phyloP scores from a whole-genome alignment of 1,284 basidiomycete species.

The Mycosarcoma maydis region DNA sequence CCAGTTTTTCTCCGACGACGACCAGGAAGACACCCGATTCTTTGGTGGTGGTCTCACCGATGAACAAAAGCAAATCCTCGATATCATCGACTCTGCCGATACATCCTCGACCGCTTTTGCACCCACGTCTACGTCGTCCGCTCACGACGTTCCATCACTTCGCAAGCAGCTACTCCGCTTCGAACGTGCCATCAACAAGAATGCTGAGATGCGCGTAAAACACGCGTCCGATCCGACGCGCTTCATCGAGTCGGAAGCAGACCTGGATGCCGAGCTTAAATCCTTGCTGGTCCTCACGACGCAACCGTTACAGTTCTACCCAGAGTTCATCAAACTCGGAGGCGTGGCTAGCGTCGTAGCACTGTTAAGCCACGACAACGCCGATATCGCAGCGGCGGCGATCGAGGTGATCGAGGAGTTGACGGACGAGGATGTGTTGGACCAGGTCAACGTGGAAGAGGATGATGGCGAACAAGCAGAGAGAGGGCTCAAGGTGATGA shows the following conservation, averaged over 20 bases:
- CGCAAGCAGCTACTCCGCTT: constrained; percentile 81
- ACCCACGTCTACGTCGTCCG: constrained; percentile 1
- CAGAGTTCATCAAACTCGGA: constrained; percentile 83
- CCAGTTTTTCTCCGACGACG: constrained; percentile 57
- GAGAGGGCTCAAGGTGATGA: constrained; percentile 14
- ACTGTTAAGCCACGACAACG: constrained; percentile 72
- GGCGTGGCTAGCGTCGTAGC: constrained; percentile 78
- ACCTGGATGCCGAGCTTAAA: constrained; percentile 86
- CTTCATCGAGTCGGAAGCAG: constrained; percentile 98
- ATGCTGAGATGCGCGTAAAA: constrained; percentile 84
- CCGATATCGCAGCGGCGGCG: constrained; percentile 55
- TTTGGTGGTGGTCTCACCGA: constrained; percentile 63
- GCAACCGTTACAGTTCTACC: constrained; percentile 82
- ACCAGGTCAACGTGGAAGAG: constrained; percentile 73
- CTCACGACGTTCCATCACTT: constrained; percentile 9
- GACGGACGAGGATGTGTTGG: constrained; percentile 92
- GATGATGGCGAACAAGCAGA: constrained; percentile 70
- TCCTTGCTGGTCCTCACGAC: constrained; percentile 85
- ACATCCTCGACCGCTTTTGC: constrained; percentile 6
- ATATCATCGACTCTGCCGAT: constrained; percentile 56
- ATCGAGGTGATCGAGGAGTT: constrained; percentile 79
- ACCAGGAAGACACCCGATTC: constrained; percentile 63
- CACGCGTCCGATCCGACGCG: constrained; percentile 70
- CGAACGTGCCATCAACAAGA: constrained; percentile 88
- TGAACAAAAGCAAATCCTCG: constrained; percentile 60